Base-by-base conservation (phyloP, 2,329 filamentous ascomycete species). In the Cladosporium sp. region DNA sequence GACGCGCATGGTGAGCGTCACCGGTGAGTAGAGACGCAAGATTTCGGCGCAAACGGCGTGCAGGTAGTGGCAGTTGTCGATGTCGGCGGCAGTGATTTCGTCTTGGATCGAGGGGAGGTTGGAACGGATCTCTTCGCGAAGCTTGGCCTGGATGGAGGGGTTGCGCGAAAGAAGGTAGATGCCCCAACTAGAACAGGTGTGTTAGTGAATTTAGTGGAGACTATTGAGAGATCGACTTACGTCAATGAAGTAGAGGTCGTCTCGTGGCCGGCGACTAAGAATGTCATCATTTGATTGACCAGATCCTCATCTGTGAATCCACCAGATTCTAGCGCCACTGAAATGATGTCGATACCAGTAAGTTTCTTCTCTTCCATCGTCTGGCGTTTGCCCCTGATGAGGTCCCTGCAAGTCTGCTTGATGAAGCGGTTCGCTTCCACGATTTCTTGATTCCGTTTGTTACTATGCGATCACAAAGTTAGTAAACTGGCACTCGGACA, bases 271-370 rank as follows among this genome's bases (percentile, higher is more conserved):
- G 92, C 92, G 0, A 89, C 90, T 5, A 66, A 31, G 64, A 66
- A 66, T 21, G 64, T 95, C 91, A 96, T 95, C 75, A 95, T 85
- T 78, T 96, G 92, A 76, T 95, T 90, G 40, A 92, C 86, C n/a
- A 96, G 85, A 67, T 92, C 88, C 58, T 92, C 90, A 68, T 95
- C 91, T 14, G 80, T 85, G 78, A 96, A 95, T 6, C 83, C 87
- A 56, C 90, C 91, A 46, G 88, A 92, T 74, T 89, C 85, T 57
- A 96, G 81, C 18, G 92, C 92, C 0, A 94, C 90, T 0, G 89
- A 92, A 37, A 96, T 81, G 66, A 97, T 95, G 76, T 96, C 92
- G 8, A 84, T 80, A 50, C 78, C 78, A 14, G 67, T 70, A 21
- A 70, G 68, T 46, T 72, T 70, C 62, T 72, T 67, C 35, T 80